These are phyloP conservation scores for Fraxinus pennsylvanica DNA, from an alignment of 257 asterid species.

Conservation along the genomic window DNA sequence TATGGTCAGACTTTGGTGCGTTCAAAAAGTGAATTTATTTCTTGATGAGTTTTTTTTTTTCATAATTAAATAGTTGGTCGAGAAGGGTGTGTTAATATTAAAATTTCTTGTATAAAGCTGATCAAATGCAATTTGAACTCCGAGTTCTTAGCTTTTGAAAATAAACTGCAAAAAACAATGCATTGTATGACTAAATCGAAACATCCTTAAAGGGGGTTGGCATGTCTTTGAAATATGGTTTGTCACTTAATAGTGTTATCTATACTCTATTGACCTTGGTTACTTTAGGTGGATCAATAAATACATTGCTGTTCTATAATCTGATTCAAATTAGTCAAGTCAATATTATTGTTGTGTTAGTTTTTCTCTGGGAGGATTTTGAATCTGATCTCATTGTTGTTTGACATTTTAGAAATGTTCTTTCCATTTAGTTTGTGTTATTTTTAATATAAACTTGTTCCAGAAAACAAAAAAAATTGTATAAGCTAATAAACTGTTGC, in stretches of 20 bases:
- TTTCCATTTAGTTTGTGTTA: background rate
- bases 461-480: background rate
- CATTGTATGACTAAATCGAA: background rate
- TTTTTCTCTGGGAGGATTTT: background rate
- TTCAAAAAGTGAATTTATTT: background rate
- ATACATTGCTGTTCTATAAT: background rate
- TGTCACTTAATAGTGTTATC: background rate
- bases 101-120: background rate
- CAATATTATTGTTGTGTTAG: background rate
- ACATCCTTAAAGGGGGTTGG: background rate
- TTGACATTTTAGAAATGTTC: background rate
- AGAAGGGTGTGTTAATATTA: background rate
- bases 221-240: background rate
- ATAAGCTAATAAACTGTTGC: background rate
- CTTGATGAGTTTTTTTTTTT: background rate
- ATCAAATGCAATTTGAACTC: background rate
- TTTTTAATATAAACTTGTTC: background rate
- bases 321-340: background rate
- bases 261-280: slow-evolving; percentile 3
- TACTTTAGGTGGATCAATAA: background rate
- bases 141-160: background rate
- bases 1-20: slow-evolving; percentile 82
- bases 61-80: slow-evolving; percentile 6
- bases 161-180: background rate
- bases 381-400: background rate